Percentiles rank a stretch among this genome's conserved stretches.
Conservation (phyloP, 148 eudicot genomes). For the Hydrangea macrophylla region DNA sequence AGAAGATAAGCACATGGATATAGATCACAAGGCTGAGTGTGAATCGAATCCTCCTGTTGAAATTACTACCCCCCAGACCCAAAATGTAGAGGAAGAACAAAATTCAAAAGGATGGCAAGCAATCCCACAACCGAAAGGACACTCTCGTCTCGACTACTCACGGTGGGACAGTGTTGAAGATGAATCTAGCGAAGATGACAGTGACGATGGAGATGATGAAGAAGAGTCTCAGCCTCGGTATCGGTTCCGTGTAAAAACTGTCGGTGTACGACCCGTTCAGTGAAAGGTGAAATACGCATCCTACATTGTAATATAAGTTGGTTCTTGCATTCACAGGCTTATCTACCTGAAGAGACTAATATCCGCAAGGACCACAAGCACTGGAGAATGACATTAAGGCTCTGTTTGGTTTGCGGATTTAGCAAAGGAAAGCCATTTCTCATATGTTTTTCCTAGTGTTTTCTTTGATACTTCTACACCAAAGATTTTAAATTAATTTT, state of each 20-base stretch:
- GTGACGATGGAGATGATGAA: constrained; percentile 55
- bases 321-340: neutral
- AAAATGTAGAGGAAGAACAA: constrained; percentile 25
- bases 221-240: constrained; percentile 65
- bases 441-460: no score
- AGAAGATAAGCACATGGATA: constrained; percentile 14
- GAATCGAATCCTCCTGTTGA: constrained; percentile 8
- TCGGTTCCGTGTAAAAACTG: constrained; percentile 67
- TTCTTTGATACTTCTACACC: no score
- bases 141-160: constrained; percentile 78
- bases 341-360: constrained; percentile 1
- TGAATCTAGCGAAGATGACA: constrained; percentile 70
- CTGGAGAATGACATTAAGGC: neutral
- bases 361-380: neutral
- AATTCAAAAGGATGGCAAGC: constrained; percentile 55
- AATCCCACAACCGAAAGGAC: constrained; percentile 85
- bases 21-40: constrained; percentile 8
- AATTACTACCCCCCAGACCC: constrained; percentile 16
- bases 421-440: no score
- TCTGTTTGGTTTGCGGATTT: no score
- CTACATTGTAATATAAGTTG: neutral
- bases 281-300: constrained; percentile 19
- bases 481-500: no score
- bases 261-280: constrained; percentile 54
- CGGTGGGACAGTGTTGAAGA: constrained; percentile 75